Conservation (phyloP, 257 asterid genomes). For the Solanum sparsipilum region DNA sequence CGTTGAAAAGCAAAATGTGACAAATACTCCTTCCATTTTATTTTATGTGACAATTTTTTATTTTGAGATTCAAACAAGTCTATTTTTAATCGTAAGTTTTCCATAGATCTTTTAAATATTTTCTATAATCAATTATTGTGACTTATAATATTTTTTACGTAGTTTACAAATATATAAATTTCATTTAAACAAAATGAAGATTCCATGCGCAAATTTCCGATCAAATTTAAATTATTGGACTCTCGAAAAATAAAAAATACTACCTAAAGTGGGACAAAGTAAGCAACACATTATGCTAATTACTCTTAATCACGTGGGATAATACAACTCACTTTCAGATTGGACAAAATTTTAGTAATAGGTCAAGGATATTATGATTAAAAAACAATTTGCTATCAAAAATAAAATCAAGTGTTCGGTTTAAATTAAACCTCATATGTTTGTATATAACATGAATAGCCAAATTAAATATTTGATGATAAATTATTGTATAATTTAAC, state of each 20-base stretch:
- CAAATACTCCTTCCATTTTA: neutral
- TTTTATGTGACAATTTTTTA: neutral
- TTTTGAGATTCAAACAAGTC: no score
- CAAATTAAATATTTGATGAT: no score
- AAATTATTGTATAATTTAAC: no score
- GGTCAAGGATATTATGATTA: neutral
- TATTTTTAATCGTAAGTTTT: accelerated
- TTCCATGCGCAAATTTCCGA: no score
- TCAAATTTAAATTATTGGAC: no score
- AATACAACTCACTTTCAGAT: neutral
- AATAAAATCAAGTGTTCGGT: neutral
- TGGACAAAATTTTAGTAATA: neutral
- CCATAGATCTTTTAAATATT: no score
- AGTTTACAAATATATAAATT: no score
- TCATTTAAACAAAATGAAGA: accelerated
- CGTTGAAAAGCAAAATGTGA: neutral
- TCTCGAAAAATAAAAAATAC: no score
- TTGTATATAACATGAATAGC: neutral
- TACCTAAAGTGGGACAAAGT: neutral
- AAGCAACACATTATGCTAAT: neutral
- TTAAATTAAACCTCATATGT: neutral
- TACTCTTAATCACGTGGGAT: neutral
- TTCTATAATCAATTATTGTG: no score
- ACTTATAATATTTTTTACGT: no score
- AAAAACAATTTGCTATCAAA: neutral